phyloP scores from a whole-genome alignment of 257 asterid genomes.

The Gardenia jasminoides region DNA sequence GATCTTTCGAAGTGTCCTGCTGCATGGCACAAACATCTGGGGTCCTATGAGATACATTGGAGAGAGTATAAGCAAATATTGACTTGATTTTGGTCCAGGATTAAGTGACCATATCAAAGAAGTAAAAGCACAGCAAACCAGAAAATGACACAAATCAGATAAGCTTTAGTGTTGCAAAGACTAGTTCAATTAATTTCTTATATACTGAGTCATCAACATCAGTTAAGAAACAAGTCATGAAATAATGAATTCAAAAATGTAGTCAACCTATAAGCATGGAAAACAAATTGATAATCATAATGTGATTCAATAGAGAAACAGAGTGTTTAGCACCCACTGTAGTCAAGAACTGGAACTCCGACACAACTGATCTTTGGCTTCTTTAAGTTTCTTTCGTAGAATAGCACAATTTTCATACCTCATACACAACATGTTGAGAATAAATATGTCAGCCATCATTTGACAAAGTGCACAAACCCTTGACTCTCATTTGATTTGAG shows the following conservation, averaged over 20 bases:
- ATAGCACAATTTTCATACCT: neutral
- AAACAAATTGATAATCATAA: neutral
- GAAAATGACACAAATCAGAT: neutral
- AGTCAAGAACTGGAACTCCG: no score
- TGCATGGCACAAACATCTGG: conserved; percentile 76
- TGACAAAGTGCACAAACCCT: neutral
- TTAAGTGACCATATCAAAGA: neutral
- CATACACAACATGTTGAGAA: neutral
- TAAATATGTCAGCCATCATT: neutral
- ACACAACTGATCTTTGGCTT: neutral
- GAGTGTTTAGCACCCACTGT: no score
- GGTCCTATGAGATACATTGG: conserved; percentile 46
- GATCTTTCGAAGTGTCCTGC: conserved; percentile 63
- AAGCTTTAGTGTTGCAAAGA: neutral
- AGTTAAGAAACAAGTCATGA: no score
- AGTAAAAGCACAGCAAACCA: neutral
- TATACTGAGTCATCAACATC: neutral
- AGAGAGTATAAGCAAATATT: neutral
- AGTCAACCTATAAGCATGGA: no score
- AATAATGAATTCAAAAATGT: no score
- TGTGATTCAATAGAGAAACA: no score
- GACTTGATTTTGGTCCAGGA: neutral
- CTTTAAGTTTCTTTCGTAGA: neutral
- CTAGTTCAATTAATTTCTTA: neutral
- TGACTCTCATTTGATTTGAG: neutral